Evolutionary conservation across 2,329 filamentous ascomycete genomes (phyloP).

Genomic region (Pseudofabraea citricarpa): DNA sequence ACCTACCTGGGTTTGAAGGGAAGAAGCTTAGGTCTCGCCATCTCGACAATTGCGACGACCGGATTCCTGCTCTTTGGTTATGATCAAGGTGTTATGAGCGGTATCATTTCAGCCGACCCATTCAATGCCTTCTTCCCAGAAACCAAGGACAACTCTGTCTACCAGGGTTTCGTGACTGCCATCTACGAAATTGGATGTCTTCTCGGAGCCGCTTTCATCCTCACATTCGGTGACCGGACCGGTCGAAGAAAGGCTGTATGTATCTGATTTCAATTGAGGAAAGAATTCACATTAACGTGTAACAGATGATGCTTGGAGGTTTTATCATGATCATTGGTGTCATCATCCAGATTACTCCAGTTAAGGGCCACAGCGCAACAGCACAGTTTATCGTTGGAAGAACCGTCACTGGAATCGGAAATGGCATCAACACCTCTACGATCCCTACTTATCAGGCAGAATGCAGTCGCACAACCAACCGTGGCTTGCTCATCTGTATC

Average conservation of each 20-base stretch:
- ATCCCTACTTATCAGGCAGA: slow-evolving; percentile 64
- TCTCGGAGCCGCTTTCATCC: slow-evolving; percentile 40
- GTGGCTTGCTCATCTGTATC: slow-evolving; percentile 44
- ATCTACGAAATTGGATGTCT: slow-evolving; percentile 54
- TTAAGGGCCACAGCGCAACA: slow-evolving; percentile 32
- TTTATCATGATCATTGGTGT: slow-evolving; percentile 55
- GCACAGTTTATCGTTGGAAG: slow-evolving; percentile 52
- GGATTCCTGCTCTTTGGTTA: slow-evolving; percentile 87
- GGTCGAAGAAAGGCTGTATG: slow-evolving; percentile 52
- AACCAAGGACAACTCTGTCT: slow-evolving; percentile 45
- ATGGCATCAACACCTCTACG: slow-evolving; percentile 45
- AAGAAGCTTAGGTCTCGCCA: slow-evolving; percentile 60
- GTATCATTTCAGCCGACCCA: slow-evolving; percentile 55
- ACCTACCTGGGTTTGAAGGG: slow-evolving; percentile 62
- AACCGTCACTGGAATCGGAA: slow-evolving; percentile 44
- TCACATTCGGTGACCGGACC: slow-evolving; percentile 47
- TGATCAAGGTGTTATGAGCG: slow-evolving; percentile 85
- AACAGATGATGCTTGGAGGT: slow-evolving; percentile 53
- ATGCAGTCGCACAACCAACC: slow-evolving; percentile 32
- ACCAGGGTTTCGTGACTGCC: slow-evolving; percentile 47
- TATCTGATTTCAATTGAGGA: too few species aligned
- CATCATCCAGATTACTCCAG: slow-evolving; percentile 33
- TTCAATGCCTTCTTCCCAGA: slow-evolving; percentile 82
- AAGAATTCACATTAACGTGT: too few species aligned
- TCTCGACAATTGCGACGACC: slow-evolving; percentile 65